Evolutionary conservation across 345 rosid species (phyloP).

Genomic region (Eutrema japonicum): DNA sequence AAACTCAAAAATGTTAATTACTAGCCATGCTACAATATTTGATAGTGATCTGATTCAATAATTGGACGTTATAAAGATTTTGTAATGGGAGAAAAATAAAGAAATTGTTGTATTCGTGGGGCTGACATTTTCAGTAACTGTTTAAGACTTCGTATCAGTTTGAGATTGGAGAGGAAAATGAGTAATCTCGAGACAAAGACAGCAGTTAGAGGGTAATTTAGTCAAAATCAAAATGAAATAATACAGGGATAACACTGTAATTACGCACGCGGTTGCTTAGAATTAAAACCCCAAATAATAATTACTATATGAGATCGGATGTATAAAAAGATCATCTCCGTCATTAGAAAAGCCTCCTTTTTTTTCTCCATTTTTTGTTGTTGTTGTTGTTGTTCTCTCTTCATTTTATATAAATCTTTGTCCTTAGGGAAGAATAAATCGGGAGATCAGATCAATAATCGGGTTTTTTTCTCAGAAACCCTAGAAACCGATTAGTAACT

Average conservation of each 20-base stretch:
- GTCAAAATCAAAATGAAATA: conserved; percentile 9
- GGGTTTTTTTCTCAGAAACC: conserved; percentile 29
- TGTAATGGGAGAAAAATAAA: not conserved
- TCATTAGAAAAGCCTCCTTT: conserved; percentile 20
- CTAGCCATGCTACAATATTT: not conserved
- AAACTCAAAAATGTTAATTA: not conserved
- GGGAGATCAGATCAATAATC: conserved; percentile 16
- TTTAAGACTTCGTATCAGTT: conserved; percentile 33
- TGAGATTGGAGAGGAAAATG: conserved; percentile 26
- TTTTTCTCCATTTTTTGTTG: conserved; percentile 7
- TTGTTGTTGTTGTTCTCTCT: not conserved
- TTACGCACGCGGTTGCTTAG: conserved; percentile 30
- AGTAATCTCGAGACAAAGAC: conserved; percentile 36
- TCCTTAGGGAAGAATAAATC: conserved; percentile 24
- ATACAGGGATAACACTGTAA: conserved; percentile 26
- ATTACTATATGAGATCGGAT: conserved; percentile 32
- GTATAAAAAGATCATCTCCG: conserved; percentile 31
- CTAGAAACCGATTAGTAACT: conserved; percentile 25
- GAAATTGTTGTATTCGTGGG: conserved; percentile 30
- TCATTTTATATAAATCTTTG: conserved; percentile 29
- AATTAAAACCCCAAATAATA: conserved; percentile 24
- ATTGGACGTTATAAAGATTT: conserved; percentile 1
- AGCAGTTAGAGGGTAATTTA: conserved; percentile 40
- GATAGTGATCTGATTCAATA: conserved; percentile 2
- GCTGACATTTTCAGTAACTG: conserved; percentile 41